Evolutionary conservation across 495 filamentous ascomycete species (phyloP).

Genomic region (Penicillium riverlandense): DNA sequence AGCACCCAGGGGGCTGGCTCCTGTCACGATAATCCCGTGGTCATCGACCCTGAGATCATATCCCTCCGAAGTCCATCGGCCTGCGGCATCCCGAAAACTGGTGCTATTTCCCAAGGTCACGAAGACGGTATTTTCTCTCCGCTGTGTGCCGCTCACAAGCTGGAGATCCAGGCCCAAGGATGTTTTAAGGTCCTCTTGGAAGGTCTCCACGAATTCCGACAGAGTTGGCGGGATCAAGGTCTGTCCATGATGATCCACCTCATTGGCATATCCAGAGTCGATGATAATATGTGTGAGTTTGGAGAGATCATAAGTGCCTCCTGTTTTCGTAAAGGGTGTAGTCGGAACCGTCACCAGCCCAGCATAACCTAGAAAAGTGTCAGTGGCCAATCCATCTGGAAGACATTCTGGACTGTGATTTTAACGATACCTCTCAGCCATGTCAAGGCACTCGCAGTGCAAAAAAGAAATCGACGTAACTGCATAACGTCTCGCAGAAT

Average conservation of each 20-base stretch:
- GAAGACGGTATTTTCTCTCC: conserved; percentile 28
- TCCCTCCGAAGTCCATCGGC: conserved; percentile 36
- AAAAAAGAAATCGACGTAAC: no score
- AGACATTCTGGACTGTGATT: no score
- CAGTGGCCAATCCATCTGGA: no score
- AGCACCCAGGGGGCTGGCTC: conserved; percentile 43
- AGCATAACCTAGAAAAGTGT: neutral
- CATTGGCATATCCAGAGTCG: conserved; percentile 27
- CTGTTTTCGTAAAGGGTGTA: conserved; percentile 24
- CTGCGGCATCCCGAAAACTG: conserved; percentile 34
- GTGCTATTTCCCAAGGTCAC: conserved; percentile 34
- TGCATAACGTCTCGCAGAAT: no score
- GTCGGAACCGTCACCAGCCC: conserved; percentile 23
- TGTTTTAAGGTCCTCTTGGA: conserved; percentile 29
- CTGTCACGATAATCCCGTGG: conserved; percentile 35
- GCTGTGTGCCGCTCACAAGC: conserved; percentile 7
- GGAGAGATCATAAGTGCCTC: conserved; percentile 19
- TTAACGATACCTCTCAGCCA: no score
- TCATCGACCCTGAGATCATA: conserved; percentile 33
- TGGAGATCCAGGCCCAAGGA: conserved; percentile 17
- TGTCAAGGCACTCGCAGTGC: no score
- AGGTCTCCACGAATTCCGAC: conserved; percentile 33
- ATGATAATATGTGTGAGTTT: conserved; percentile 31
- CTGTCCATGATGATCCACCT: conserved; percentile 30
- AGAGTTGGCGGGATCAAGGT: conserved; percentile 45